Percentiles rank a stretch among this genome's conserved stretches.
These are phyloP conservation scores for Lecanosticta acicola DNA, from an alignment of 2,329 filamentous ascomycete species.

Conservation along the genomic window DNA sequence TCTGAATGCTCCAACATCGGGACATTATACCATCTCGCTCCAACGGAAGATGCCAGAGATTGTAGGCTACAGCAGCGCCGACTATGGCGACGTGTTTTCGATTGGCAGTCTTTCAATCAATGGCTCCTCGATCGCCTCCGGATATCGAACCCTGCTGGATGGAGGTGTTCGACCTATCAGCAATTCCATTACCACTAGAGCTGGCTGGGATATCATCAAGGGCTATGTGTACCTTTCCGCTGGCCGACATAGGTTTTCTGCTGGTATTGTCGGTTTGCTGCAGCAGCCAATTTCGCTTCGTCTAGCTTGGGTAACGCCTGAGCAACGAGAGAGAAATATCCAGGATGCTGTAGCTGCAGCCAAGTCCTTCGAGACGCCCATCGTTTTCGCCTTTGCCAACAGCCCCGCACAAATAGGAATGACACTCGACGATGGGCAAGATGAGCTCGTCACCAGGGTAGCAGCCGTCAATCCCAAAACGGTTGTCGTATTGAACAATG, in stretches of 20 bases:
- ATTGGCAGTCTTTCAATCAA: not conserved
- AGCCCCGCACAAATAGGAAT: not conserved
- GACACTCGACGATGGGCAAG: not conserved
- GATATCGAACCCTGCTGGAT: not conserved
- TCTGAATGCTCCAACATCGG: not conserved
- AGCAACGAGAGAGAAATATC: not conserved
- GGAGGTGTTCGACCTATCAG: not conserved
- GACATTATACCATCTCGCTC: not conserved
- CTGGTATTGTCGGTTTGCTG: not conserved
- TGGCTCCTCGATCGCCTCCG: not conserved
- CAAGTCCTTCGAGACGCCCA: not conserved
- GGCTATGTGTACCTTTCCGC: not conserved
- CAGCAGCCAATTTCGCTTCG: not conserved
- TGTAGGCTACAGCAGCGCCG: not conserved
- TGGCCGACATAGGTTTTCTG: not conserved
- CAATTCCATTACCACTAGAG: not conserved
- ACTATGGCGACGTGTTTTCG: not conserved
- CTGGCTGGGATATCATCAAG: not conserved
- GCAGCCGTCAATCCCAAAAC: not conserved
- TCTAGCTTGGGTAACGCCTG: not conserved
- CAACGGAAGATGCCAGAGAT: not conserved
- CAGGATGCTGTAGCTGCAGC: not conserved
- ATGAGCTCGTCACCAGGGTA: not conserved
- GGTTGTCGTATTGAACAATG: not conserved
- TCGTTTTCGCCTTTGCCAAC: not conserved